Percentiles rank a stretch among this genome's conserved stretches.
Conservation (phyloP, 2,329 filamentous ascomycete species). For the Botryotinia calthae region DNA sequence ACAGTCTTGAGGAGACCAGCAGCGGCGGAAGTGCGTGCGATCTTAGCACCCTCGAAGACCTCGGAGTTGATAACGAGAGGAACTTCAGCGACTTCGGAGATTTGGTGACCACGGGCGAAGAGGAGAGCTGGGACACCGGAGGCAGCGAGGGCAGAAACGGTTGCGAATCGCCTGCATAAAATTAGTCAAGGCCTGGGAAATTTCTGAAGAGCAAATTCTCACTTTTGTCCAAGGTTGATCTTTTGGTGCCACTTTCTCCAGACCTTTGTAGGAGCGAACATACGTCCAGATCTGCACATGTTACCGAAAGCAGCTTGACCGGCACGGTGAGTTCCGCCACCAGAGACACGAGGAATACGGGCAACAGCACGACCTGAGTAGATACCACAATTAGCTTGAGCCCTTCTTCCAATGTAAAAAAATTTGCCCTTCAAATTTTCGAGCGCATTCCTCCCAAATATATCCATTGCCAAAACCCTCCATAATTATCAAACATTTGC, state of each 20-base stretch:
- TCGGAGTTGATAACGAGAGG: constrained; percentile 93
- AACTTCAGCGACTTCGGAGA: constrained; percentile 90
- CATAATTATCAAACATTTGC: constrained; percentile 28
- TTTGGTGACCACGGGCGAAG: constrained; percentile 93
- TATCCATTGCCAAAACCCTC: constrained; percentile 3
- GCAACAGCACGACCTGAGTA: constrained; percentile 88
- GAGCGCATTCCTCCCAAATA: constrained; percentile 1
- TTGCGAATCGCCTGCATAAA: constrained; percentile 79
- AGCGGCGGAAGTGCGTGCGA: constrained; percentile 86
- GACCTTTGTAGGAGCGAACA: constrained; percentile 99
- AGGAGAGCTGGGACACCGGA: constrained; percentile 93
- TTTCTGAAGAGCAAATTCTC: constrained; percentile 37
- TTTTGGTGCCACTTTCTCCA: constrained; percentile 99
- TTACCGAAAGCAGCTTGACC: constrained; percentile 99
- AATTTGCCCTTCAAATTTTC: not conserved
- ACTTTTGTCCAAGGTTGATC: constrained; percentile 99
- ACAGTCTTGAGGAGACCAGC: constrained; percentile 84
- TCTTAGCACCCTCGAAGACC: constrained; percentile 74
- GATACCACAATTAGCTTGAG: constrained; percentile 27
- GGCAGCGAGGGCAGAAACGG: constrained; percentile 93
- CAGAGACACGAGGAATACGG: constrained; percentile 99
- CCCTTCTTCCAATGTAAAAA: constrained; percentile 8
- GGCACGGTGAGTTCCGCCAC: constrained; percentile 99
- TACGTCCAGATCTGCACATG: constrained; percentile 99
- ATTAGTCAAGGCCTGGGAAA: constrained; percentile 28